Evolutionary conservation across 495 filamentous ascomycete genomes (phyloP), one percentile per base, ranked within the genome.

Genomic region (Penicillium mononematosum): DNA sequence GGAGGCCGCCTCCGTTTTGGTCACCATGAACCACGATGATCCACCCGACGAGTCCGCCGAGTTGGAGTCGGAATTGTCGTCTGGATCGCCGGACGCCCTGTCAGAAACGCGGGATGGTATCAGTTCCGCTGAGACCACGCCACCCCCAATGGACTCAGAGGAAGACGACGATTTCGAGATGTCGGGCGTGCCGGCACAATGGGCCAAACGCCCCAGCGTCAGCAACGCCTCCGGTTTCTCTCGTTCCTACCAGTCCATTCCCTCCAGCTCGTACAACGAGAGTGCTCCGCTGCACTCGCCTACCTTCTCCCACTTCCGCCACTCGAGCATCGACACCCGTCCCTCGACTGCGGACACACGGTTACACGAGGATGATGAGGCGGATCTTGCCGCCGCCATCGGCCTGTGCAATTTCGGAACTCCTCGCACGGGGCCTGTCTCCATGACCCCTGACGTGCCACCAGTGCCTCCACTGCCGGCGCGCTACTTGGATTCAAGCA

Each of bases 1-100:
- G 51, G 95, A 98, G 76, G 94, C 94, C 14, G 94, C 94, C 41
- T 94, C 91, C 19, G 95, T 98, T 24, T 78, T 98, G 47, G 88
- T 98, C 34, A 85, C 85, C 52, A 98, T 98, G 91, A 96, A 96
- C 75, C 76, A 80, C 55, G 81, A 85, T 50, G 80, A 72, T 59
- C 56, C 58, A 11, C 56, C 82, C 50, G 85, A 85, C 36, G 82
- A 82, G 25, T 75, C 79, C 41, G 82, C 83, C 56, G 85, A 88
- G 60, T 84, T 80, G 54, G 82, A 85, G 45, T 92, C 89, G 70
- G 90, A 95, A 60, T 73, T 85, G 45, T 93, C 91, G 31, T 94
- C 91, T 10, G 85, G 82, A 14, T 95, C 91, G 19, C 90, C 91
- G 3, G 85, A 85, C 31, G 90, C 85, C 22, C 90, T 87, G 20